phyloP scores from a whole-genome alignment of 768 basidiomycete genomes.

The Boletus rufocinnamomeus region DNA sequence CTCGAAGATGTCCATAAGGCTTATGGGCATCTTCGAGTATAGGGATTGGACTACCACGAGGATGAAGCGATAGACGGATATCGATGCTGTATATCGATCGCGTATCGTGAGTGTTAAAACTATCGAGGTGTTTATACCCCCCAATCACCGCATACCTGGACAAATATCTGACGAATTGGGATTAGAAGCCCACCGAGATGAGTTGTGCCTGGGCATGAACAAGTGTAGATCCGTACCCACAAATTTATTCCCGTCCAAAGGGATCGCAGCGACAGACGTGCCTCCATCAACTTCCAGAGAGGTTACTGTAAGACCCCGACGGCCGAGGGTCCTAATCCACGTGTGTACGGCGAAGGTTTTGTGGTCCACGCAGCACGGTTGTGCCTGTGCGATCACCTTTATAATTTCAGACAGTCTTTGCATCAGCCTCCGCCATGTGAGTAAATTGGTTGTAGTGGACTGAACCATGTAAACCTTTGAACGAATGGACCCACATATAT shows the following conservation, averaged over 20 bases:
- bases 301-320: not conserved
- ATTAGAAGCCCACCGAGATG: not conserved
- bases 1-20: too few species aligned
- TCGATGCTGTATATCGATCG: not conserved
- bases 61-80: not conserved
- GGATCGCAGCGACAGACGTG: not conserved
- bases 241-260: too few species aligned
- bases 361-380: not conserved
- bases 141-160: not conserved
- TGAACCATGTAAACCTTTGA: not conserved
- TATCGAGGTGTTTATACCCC: not conserved
- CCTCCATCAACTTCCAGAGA: not conserved
- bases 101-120: not conserved
- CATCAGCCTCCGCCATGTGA: not conserved
- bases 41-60: not conserved
- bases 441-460: not conserved
- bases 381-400: not conserved
- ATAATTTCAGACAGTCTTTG: not conserved
- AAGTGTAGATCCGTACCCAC: not conserved
- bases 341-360: not conserved
- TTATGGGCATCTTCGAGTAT: slow-evolving; percentile 16
- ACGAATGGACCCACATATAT: not conserved
- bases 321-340: not conserved
- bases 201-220: not conserved
- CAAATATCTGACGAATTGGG: not conserved